Percentiles rank a stretch among this genome's conserved stretches.
These are phyloP conservation scores for Psilocybe cyanescens DNA, from an alignment of 768 basidiomycete species.

Conservation along the genomic window DNA sequence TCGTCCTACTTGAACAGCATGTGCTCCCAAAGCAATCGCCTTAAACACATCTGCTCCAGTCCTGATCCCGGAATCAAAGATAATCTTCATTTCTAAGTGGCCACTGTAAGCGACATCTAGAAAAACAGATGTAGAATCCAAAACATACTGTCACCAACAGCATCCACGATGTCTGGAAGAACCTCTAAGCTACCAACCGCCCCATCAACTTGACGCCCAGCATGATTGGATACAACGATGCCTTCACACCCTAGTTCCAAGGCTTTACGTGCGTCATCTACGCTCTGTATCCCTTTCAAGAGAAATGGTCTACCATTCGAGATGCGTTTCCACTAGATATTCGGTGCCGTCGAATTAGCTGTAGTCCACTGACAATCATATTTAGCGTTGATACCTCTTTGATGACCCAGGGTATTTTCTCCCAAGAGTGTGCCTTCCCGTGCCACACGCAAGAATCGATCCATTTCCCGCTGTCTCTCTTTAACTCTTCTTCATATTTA, in stretches of 20 bases:
- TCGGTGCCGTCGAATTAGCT: background rate
- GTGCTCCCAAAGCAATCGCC: slow-evolving; percentile 58
- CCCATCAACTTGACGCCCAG: slow-evolving; percentile 60
- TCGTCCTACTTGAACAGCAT: slow-evolving; percentile 54
- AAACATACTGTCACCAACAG: slow-evolving; percentile 50
- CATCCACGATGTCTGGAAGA: slow-evolving; percentile 53
- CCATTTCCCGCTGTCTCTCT: slow-evolving; percentile 48
- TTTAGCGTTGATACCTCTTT: slow-evolving; percentile 33
- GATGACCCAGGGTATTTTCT: slow-evolving; percentile 53
- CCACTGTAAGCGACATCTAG: background rate
- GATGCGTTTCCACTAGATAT: slow-evolving; percentile 46
- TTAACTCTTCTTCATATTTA: slow-evolving; percentile 44
- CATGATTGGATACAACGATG: slow-evolving; percentile 61
- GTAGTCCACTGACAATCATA: background rate
- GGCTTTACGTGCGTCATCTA: slow-evolving; percentile 50
- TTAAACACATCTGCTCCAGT: slow-evolving; percentile 59
- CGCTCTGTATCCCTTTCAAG: slow-evolving; percentile 56
- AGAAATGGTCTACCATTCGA: slow-evolving; percentile 53
- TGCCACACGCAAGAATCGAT: slow-evolving; percentile 52
- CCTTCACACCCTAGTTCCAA: slow-evolving; percentile 51
- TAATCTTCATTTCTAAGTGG: slow-evolving; percentile 45
- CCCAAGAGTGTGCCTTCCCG: slow-evolving; percentile 56
- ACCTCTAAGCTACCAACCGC: slow-evolving; percentile 54
- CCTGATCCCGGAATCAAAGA: slow-evolving; percentile 58
- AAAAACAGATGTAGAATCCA: background rate